phyloP scores from a whole-genome alignment of 2,329 filamentous ascomycete species.

The Pezicula carpinea region DNA sequence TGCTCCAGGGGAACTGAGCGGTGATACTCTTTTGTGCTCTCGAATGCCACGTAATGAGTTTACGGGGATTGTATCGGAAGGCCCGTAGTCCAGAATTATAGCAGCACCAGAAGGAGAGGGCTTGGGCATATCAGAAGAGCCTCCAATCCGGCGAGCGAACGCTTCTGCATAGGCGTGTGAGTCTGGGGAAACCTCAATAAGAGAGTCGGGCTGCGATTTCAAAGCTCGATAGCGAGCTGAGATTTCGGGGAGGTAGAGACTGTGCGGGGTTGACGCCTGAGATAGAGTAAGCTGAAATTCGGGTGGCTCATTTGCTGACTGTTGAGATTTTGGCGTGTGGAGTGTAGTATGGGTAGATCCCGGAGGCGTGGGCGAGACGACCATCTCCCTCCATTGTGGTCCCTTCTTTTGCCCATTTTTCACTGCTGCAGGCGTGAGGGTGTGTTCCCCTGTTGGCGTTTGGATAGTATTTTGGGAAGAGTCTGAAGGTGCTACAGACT shows the following conservation, averaged over 20 bases:
- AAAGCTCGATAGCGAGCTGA: slow-evolving; percentile 76
- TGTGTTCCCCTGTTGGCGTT: slow-evolving; percentile 37
- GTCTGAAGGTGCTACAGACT: slow-evolving; percentile 58
- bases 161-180: slow-evolving; percentile 74
- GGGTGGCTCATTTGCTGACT: slow-evolving; percentile 46
- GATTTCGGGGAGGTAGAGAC: slow-evolving; percentile 76
- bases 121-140: slow-evolving; percentile 51
- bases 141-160: slow-evolving; percentile 81
- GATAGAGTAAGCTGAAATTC: slow-evolving; percentile 88
- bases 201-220: slow-evolving; percentile 59
- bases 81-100: slow-evolving; percentile 94
- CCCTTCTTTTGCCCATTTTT: slow-evolving; percentile 27
- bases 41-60: slow-evolving; percentile 91
- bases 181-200: slow-evolving; percentile 89
- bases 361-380: slow-evolving; percentile 65
- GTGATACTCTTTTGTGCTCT: slow-evolving; percentile 69
- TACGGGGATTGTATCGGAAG: slow-evolving; percentile 69
- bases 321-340: slow-evolving; percentile 46
- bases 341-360: slow-evolving; percentile 49
- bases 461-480: slow-evolving; percentile 30
- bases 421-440: slow-evolving; percentile 26
- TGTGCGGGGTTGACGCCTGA: slow-evolving; percentile 72
- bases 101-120: slow-evolving; percentile 71
- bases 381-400: slow-evolving; percentile 76
- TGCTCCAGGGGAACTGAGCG: slow-evolving; percentile 73